A percentile compares a stretch with the other conserved stretches of the same genome.
Evolutionary conservation across 306 rosid species (phyloP).

Genomic region (Castanea sativa): DNA sequence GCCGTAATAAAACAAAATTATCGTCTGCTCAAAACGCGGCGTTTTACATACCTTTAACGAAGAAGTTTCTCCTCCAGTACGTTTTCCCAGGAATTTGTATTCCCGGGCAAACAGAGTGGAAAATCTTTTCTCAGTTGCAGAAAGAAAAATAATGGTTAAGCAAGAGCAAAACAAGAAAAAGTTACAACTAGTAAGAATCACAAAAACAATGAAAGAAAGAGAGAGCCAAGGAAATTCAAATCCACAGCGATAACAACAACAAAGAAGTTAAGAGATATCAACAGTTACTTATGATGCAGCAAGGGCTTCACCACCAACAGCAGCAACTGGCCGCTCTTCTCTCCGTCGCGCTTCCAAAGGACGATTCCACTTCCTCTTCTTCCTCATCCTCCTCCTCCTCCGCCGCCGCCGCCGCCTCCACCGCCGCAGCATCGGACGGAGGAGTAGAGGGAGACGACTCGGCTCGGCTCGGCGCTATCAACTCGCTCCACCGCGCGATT

Average conservation of each 20-base stretch:
- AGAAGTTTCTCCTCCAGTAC: too few relatives aligned
- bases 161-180: neutral
- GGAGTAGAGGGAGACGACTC: conserved; percentile 46
- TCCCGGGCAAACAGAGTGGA: neutral
- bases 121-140: neutral
- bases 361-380: conserved; percentile 36
- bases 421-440: conserved; percentile 17
- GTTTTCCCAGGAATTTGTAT: neutral
- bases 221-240: conserved; percentile 26
- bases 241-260: neutral
- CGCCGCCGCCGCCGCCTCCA: neutral
- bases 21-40: too few relatives aligned
- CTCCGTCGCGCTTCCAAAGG: conserved; percentile 73
- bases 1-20: too few relatives aligned
- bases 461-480: conserved; percentile 65
- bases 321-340: conserved; percentile 86
- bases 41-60: too few relatives aligned
- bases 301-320: conserved; percentile 79
- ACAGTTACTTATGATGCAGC: conserved; percentile 57
- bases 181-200: neutral
- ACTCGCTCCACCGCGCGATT: conserved; percentile 83
- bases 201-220: neutral
- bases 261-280: neutral
- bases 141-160: neutral
- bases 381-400: conserved; percentile 21